Percentiles rank a stretch among this genome's conserved stretches.
Conservation (phyloP, 768 basidiomycete genomes). For the Hirschioporus abietinus region DNA sequence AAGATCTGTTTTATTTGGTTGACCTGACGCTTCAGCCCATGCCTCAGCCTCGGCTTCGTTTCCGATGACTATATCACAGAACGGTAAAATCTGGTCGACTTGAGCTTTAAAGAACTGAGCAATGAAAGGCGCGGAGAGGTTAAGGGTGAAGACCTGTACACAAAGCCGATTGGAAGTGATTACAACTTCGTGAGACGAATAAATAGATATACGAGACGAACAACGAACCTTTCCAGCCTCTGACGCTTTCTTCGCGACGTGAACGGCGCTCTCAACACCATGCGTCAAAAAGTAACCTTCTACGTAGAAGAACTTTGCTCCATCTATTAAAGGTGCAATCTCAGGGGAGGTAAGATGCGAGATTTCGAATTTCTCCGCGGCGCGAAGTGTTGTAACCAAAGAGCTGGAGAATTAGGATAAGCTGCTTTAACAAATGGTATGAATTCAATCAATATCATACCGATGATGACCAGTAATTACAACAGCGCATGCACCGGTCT, state of each 20-base stretch:
- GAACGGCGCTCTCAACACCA: constrained; percentile 64
- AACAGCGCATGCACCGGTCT: constrained; percentile 96
- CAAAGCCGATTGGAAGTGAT: background rate
- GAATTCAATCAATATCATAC: constrained; percentile 29
- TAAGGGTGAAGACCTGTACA: constrained; percentile 75
- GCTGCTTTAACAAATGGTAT: background rate
- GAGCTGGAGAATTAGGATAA: constrained; percentile 45
- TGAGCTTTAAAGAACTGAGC: constrained; percentile 86
- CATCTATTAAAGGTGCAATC: constrained; percentile 72
- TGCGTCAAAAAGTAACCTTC: constrained; percentile 98
- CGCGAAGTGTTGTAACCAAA: constrained; percentile 85
- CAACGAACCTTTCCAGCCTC: constrained; percentile 62
- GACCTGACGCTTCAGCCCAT: constrained; percentile 72
- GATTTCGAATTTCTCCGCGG: constrained; percentile 84
- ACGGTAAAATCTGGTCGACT: constrained; percentile 74
- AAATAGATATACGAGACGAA: no score
- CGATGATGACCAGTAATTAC: constrained; percentile 90
- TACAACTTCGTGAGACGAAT: constrained; percentile 5
- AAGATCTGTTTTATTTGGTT: constrained; percentile 61
- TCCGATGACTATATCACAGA: constrained; percentile 89
- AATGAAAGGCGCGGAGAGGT: constrained; percentile 98
- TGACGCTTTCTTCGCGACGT: constrained; percentile 75
- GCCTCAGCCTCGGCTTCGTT: constrained; percentile 93
- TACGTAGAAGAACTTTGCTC: constrained; percentile 86
- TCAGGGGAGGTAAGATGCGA: constrained; percentile 71